phyloP scores from a whole-genome alignment of 768 basidiomycete genomes.

The Russula griseocarnosa region DNA sequence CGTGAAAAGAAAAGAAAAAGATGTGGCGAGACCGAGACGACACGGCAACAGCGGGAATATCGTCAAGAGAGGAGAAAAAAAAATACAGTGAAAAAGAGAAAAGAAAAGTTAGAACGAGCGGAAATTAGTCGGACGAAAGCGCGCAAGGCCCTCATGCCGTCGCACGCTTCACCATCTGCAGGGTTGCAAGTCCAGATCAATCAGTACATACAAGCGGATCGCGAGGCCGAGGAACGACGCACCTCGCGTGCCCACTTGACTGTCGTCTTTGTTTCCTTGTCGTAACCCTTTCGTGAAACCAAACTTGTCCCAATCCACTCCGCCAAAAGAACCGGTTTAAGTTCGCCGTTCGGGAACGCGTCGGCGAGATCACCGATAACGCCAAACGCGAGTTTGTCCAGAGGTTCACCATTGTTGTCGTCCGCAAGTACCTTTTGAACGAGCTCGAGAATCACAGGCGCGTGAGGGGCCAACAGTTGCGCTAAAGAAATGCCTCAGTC shows the following conservation, averaged over 20 bases:
- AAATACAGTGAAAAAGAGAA: not conserved
- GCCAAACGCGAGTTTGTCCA: conserved; percentile 73
- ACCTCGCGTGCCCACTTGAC: conserved; percentile 95
- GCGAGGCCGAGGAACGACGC: conserved; percentile 30
- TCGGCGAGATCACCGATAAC: conserved; percentile 93
- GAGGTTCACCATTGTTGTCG: conserved; percentile 78
- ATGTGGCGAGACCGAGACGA: conserved; percentile 4
- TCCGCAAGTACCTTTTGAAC: conserved; percentile 71
- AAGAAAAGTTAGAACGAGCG: not conserved
- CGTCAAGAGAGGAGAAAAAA: conserved; percentile 9
- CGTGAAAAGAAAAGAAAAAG: conserved; percentile 14
- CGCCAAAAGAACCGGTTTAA: conserved; percentile 72
- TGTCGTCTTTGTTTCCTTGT: conserved; percentile 78
- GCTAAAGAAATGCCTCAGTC: conserved; percentile 33
- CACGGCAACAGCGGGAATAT: conserved; percentile 27
- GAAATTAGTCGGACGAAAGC: not conserved
- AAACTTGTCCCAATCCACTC: conserved; percentile 78
- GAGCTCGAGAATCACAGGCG: conserved; percentile 72
- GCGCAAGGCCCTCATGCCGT: conserved; percentile 37
- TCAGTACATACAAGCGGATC: not conserved
- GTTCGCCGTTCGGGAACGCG: conserved; percentile 72
- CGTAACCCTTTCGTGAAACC: conserved; percentile 68
- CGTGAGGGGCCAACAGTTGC: conserved; percentile 62
- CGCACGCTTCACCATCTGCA: conserved; percentile 74
- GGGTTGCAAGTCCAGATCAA: not conserved